phyloP scores from a whole-genome alignment of 306 rosid species.

The Notholithocarpus densiflorus region DNA sequence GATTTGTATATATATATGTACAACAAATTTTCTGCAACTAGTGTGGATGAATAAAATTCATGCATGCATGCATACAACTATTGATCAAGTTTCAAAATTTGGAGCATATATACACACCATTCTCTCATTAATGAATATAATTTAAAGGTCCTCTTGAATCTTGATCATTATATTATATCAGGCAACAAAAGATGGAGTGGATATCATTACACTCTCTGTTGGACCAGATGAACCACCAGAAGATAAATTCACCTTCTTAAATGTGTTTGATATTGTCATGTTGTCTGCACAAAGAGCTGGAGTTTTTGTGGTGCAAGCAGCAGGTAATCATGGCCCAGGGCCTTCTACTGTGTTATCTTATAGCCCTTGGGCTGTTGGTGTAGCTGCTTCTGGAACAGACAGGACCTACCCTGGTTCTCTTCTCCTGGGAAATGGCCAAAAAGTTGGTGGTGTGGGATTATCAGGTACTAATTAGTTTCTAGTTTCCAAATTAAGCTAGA shows the following conservation, averaged over 20 bases:
- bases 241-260: slow-evolving; percentile 57
- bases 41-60: too few species aligned
- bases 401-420: slow-evolving; percentile 52
- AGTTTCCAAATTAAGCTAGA: not conserved
- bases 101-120: not conserved
- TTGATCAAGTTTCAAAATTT: not conserved
- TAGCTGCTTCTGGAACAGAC: slow-evolving; percentile 63
- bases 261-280: slow-evolving; percentile 50
- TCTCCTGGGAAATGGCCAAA: slow-evolving; percentile 60
- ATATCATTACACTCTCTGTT: slow-evolving; percentile 64
- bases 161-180: slow-evolving; percentile 1
- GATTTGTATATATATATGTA: too few species aligned
- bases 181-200: slow-evolving; percentile 81
- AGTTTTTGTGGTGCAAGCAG: slow-evolving; percentile 76
- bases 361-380: slow-evolving; percentile 80
- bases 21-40: too few species aligned
- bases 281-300: slow-evolving; percentile 76
- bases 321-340: slow-evolving; percentile 74
- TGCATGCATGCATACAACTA: too few species aligned
- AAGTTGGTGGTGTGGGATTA: slow-evolving; percentile 51
- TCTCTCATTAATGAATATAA: not conserved
- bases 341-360: slow-evolving; percentile 60
- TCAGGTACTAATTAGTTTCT: slow-evolving; percentile 35
- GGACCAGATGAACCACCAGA: slow-evolving; percentile 72
- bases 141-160: too few species aligned